Evolutionary conservation across 371 early-diverging fungal genomes (phyloP), one percentile per base, ranked within the genome.

Genomic region (Apophysomyces sp.): DNA sequence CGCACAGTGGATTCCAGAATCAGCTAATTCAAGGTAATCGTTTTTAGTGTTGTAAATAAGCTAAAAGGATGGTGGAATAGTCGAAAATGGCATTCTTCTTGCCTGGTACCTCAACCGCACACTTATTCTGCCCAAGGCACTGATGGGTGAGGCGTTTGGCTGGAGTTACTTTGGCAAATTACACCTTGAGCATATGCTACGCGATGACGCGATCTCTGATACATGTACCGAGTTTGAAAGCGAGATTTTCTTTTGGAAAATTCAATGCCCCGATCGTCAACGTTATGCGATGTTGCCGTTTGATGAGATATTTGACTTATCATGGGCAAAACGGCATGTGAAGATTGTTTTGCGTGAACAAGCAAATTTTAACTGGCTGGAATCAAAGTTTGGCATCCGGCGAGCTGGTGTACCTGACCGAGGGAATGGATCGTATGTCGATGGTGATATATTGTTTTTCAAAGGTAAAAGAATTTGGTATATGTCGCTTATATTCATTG

Each of bases 1-100:
- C 86, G 1, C 86, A 87, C 63, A 80, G 82, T 28, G 82, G 84
- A 0, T 81, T 87, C 57, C 83, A 86, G 55, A 85, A 85, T 58
- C 87, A 87, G 64, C 61, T 81, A 2, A 78, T 78, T 60, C 77
- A 77, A 76, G 78, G 81, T 76, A 69, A 30, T 39, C 7, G 9
- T 31, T 26, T 55, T 30, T 16, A 55, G 0, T n/a, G 34, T 36
- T 16, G 18, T 9, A 28, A 32, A 55, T 26, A 28, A 58, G 34
- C 18, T 30, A 29, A 44, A 44, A 4, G 24, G 12, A 60, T 6
- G 34, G 39, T 30, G n/a, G n/a, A n/a, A n/a, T 55, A 81, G 81
- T 86, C 24, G 85, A 86, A 59, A 87, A 87, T 59, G 86, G 83
- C 2, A 74, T 87, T 18, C 60, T 86, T 11, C 68, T 81, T 49